Base-by-base conservation (phyloP, 768 basidiomycete genomes). In the Trametes cingulata region DNA sequence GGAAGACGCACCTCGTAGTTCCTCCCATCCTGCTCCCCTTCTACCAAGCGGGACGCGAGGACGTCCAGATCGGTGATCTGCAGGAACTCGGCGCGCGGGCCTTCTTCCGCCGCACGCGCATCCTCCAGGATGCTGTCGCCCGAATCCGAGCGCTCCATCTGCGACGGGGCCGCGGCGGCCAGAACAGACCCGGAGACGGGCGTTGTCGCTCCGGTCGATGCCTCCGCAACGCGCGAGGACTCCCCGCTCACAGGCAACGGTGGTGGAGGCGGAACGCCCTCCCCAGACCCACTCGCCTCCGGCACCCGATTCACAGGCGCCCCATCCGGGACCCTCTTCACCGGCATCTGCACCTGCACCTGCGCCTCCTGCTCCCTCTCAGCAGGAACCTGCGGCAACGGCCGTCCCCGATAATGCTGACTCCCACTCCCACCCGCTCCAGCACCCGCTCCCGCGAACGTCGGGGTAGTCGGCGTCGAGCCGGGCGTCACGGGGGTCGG, bases 1-100 rank as follows among this genome's bases (percentile, higher is more conserved):
- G 6, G 58, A 25, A 52, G 29, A 24, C 85, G 78, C 72, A 88
- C 89, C 71, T 91, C 88, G 71, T 87, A 88, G 67, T 86, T 77
- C 15, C 77, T 67, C 17, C 84, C 84, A 63, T 82, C 78, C 35
- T 66, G 69, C 36, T 77, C 75, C 9, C 61, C 64, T 19, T 80
- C 78, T 20, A 81, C 79, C n/a, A 89, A 68, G 20, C 78, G 77
- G 24, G 86, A 80, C 15, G 85, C 78, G 22, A 90, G 74, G 12
- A 86, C 71, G 67, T 86, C 86, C 51, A 92, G 75, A 67, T 90
- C 88, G 17, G 87, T 85, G 58, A 55, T 39, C 50, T 52, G 50
- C 51, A 62, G 33, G 33, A 62, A 62, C 52, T 58, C 56, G 14
- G 29, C 29, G 41, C 52, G 56, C 43, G 61, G 51, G 46, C 47